Base-by-base conservation (phyloP, 2,329 filamentous ascomycete genomes). In the Cordyceps farinosa region DNA sequence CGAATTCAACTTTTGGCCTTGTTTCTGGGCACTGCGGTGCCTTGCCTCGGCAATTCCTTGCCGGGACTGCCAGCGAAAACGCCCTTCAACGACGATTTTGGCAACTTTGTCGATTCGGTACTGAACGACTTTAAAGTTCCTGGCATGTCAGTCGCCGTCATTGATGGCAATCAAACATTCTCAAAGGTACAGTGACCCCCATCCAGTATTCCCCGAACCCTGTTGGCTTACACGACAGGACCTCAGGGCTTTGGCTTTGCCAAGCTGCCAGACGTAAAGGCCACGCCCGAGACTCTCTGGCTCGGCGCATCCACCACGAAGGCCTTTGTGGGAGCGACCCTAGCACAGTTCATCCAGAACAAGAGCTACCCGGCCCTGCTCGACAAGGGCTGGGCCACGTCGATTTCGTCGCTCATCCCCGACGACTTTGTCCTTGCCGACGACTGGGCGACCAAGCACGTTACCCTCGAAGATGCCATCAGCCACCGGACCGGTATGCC, bases 221-320 rank as follows among this genome's bases (percentile, higher is more conserved):
- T 40, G 2, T 15, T 27, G 2, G 32, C 32, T 53, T 13, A 53
- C 7, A 38, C 36, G 9, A 17, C 53, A 5, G 11, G 34, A 36
- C 34, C 22, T 47, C 45, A 61, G 57, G 57, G 47, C 29, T 61
- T 44, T 45, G 57, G 57, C 34, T 61, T 15, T 34, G 57, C 57
- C 7, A 44, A 36, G 15, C 57, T 61, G 3, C 67, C 32, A 69
- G 78, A 75, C 79, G 75, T 5, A 76, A 77, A 61, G 76, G 77
- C 45, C 66, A 73, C 57, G 74, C 74, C 7, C 65, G 71, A 77
- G 34, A 84, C 81, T 0, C 71, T 85, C 1, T 84, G 82, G 70
- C 80, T 79, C 64, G 74, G 76, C 9, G 83, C 78, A 4, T 82
- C 79, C 64, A 82, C 76, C 5, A 82, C 81, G 27, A 85, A 85